phyloP scores from a whole-genome alignment of 2,329 filamentous ascomycete genomes.

The Cryphonectria japonica region DNA sequence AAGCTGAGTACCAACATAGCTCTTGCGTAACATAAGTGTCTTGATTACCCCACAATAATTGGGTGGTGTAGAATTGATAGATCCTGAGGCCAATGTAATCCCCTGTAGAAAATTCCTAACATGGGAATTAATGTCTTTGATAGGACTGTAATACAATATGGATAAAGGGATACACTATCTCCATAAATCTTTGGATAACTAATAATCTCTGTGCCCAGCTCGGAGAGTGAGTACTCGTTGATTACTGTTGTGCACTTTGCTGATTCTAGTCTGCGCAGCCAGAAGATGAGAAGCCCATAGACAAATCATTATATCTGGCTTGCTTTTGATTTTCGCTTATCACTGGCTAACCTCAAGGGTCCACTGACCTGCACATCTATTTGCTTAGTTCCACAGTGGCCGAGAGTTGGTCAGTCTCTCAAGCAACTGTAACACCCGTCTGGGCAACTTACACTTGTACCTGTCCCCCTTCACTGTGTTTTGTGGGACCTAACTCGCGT shows the following conservation, averaged over 20 bases:
- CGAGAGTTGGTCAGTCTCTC: neutral
- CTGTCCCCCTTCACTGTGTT: neutral
- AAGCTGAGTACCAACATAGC: too few relatives aligned
- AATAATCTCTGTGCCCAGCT: neutral
- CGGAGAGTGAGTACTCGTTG: neutral
- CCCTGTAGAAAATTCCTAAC: neutral
- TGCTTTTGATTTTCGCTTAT: neutral
- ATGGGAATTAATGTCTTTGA: neutral
- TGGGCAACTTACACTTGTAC: neutral
- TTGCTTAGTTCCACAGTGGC: neutral
- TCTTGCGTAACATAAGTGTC: neutral
- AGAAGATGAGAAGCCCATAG: neutral
- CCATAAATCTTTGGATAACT: neutral
- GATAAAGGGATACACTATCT: neutral
- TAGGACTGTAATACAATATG: neutral
- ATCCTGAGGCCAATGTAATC: neutral
- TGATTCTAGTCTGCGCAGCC: neutral
- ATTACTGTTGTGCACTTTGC: neutral
- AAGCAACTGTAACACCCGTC: neutral
- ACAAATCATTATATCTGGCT: neutral
- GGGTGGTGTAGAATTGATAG: neutral
- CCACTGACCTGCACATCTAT: neutral
- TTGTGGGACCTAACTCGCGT: neutral
- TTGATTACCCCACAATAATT: neutral
- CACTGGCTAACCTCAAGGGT: neutral